Conservation (phyloP, 2,329 filamentous ascomycete species). For the Ascomycota sp. region DNA sequence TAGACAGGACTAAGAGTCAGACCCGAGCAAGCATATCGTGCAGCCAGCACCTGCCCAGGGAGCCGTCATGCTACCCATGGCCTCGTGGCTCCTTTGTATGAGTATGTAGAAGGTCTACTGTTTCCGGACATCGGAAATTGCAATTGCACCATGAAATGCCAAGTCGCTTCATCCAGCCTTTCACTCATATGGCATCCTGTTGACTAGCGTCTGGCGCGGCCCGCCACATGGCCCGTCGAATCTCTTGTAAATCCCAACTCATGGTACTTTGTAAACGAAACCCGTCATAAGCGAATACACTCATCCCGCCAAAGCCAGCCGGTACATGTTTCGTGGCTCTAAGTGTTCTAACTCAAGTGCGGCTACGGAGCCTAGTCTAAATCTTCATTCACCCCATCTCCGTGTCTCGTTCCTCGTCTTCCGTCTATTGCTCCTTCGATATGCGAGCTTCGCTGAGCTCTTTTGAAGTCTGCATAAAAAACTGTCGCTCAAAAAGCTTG, state of each 20-base stretch:
- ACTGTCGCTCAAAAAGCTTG: slow-evolving; percentile 51
- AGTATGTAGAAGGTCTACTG: not conserved
- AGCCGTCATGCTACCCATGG: too few relatives aligned
- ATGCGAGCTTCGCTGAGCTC: slow-evolving; percentile 16
- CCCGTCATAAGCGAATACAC: not conserved
- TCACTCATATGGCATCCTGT: too few relatives aligned
- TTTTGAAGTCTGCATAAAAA: slow-evolving; percentile 33
- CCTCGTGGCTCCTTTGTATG: not conserved
- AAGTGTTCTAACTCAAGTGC: slow-evolving; percentile 7
- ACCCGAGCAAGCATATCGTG: too few relatives aligned
- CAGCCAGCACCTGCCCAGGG: too few relatives aligned
- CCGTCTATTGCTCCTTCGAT: slow-evolving; percentile 26
- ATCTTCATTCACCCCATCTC: slow-evolving; percentile 1
- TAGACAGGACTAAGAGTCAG: slow-evolving; percentile 52
- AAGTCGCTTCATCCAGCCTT: too few relatives aligned
- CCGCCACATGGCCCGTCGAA: too few relatives aligned
- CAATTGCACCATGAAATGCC: too few relatives aligned
- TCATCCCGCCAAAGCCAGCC: slow-evolving; percentile 1
- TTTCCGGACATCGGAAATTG: too few relatives aligned
- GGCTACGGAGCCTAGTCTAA: slow-evolving; percentile 2
- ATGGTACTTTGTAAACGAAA: not conserved
- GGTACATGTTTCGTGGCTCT: slow-evolving; percentile 11
- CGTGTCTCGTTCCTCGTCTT: slow-evolving; percentile 3
- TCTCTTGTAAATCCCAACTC: too few relatives aligned
- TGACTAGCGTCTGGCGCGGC: too few relatives aligned